Evolutionary conservation across 2,329 filamentous ascomycete genomes (phyloP), one percentile per base, ranked within the genome.

Genomic region (Fusarium marasasianum): DNA sequence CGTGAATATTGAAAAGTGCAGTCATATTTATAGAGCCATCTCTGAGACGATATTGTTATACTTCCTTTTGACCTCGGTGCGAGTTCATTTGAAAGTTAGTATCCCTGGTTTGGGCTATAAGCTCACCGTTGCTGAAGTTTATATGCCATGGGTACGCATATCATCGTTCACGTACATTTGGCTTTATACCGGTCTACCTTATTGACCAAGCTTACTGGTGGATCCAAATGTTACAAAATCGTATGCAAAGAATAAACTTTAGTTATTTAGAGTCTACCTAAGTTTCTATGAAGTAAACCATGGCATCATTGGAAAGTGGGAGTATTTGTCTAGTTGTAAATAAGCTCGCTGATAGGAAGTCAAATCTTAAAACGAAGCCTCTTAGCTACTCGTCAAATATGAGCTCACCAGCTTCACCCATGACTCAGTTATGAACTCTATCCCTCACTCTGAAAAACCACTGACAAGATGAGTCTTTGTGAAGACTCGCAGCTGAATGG

Each of bases 191-290:
- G 6, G 8, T 18, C 15, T 13, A 17, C 10, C 14, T 50, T 17
- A 31, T 3, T 14, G 29, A 51, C 12, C 15, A 50, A 13, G 20
- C 5, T n/a, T 7, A 18, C 22, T 24, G 6, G 15, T 24, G 2
- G 22, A 18, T 14, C 4, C 4, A 24, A 50, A 14, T 4, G 12
- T 6, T 3, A 5, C 5, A 7, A 0, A 14, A 10, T 24, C 3
- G 18, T 14, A 1, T 7, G 6, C 1, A 24, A 20, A 14, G 2
- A 10, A 18, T 17, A 18, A 12, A 7, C 8, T 18, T 6, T 14
- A 0, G 11, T 24, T 3, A 13, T n/a, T 50, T 26, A 5, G 12
- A 45, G 8, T 20, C 18, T 38, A 20, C 5, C 8, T 10, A 4
- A 8, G 14, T n/a, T 8, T 13, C 10, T 11, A 12, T 22, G 5